Evolutionary conservation across 768 basidiomycete genomes (phyloP), one percentile per base, ranked within the genome.

Genomic region (Lanmaoa rubissima): DNA sequence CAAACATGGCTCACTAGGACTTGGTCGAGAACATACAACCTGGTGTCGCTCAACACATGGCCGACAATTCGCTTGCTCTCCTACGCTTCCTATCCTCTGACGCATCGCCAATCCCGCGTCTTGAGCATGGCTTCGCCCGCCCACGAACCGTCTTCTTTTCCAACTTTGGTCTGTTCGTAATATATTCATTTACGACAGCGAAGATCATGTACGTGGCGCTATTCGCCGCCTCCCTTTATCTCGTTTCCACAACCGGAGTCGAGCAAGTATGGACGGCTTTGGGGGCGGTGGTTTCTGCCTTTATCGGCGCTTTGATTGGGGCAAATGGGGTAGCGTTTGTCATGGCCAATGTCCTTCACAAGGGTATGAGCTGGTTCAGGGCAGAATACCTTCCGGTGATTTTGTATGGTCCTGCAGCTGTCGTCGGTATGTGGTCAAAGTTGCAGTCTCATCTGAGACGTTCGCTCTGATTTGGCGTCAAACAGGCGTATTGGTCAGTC

Each of bases 21-120:
- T 61, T 88, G 5, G 87, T 93, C 9, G 87, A 91, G 64, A 86
- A 94, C 66, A 92, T 96, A 51, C 79, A 94, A 66, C 74, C 82
- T 7, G 95, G 95, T 12, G 90, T 92, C 1, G 86, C 92, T 1
- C 74, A 94, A 79, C 88, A 97, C 73, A 94, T 98, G 86, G 94
- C 82, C 21, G 89, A 92, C 57, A 97, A 97, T 61, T 79, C 85
- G 3, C 83, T 95, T 14, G 90, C 90, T 0, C 82, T 97, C 17
- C 74, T 96, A 21, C 78, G 78, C 36, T 81, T 90, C 69, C 80
- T 97, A 19, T 86, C 92, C 0, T 85, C 87, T 0, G 67, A 81
- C 1, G 77, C 73, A 9, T 94, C 87, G 0, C 87, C 90, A 10
- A 74, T 94, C n/a, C 84, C 88, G 0, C 75, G 75, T 1, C 76